Evolutionary conservation across 2,329 filamentous ascomycete genomes (phyloP).

Genomic region (Xylariaceae sp.): DNA sequence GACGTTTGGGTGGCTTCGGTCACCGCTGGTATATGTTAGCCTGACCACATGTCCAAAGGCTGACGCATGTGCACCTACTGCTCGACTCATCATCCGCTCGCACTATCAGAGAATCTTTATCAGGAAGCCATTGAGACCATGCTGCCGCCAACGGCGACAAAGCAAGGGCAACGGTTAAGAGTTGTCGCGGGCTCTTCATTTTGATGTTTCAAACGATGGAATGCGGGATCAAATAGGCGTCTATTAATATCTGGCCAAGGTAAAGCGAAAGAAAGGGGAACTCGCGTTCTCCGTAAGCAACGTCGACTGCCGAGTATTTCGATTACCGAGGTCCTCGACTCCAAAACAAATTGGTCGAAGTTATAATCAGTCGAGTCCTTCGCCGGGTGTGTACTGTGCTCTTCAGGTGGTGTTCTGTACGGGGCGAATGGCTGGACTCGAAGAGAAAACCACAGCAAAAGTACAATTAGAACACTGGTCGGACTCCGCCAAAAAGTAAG

Average conservation of each 20-base stretch:
- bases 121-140: conserved; percentile 57
- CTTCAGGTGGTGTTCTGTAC: too few species aligned
- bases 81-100: conserved; percentile 40
- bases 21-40: background rate
- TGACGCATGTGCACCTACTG: conserved; percentile 19
- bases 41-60: background rate
- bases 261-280: conserved; percentile 11
- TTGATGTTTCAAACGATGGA: conserved; percentile 29
- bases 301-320: too few species aligned
- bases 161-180: conserved; percentile 51
- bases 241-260: conserved; percentile 3
- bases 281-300: too few species aligned
- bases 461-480: conserved; percentile 18
- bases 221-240: conserved; percentile 15
- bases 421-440: conserved; percentile 13
- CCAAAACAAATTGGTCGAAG: too few species aligned
- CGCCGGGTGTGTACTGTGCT: too few species aligned
- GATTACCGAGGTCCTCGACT: too few species aligned
- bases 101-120: conserved; percentile 51
- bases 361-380: too few species aligned
- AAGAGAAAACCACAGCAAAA: conserved; percentile 19
- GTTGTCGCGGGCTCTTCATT: conserved; percentile 51
- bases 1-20: conserved; percentile 5
- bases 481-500: conserved; percentile 19
- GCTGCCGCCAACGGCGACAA: conserved; percentile 51